These are phyloP conservation scores for Thermochaetoides thermophila DNA, from an alignment of 495 filamentous ascomycete genomes.

Conservation along the genomic window DNA sequence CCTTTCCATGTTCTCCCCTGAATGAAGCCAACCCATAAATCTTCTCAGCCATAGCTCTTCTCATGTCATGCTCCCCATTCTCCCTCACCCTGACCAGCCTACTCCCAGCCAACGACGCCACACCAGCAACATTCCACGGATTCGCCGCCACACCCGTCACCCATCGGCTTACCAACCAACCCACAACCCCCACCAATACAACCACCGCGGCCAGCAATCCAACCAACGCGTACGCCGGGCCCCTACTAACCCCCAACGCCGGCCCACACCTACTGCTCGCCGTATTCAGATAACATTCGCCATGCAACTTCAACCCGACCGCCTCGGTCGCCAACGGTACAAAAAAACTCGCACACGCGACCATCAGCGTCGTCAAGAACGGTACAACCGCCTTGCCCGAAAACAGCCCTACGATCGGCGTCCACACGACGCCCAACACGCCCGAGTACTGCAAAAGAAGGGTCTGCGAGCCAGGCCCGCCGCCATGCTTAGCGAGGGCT, in stretches of 20 bases:
- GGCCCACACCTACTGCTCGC: slow-evolving; percentile 15
- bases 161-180: slow-evolving; percentile 11
- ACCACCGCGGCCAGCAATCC: slow-evolving; percentile 15
- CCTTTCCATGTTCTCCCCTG: slow-evolving; percentile 6
- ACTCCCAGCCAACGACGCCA: slow-evolving; percentile 15
- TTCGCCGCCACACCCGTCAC: slow-evolving; percentile 18
- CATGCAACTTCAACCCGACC: slow-evolving; percentile 22
- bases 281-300: slow-evolving; percentile 14
- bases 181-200: slow-evolving; percentile 10
- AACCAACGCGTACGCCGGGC: slow-evolving; percentile 13
- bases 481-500: slow-evolving; percentile 10
- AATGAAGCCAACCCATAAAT: slow-evolving; percentile 16
- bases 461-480: slow-evolving; percentile 8
- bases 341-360: slow-evolving; percentile 14
- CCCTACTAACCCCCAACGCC: slow-evolving; percentile 16
- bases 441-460: slow-evolving; percentile 19
- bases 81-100: slow-evolving; percentile 9
- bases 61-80: slow-evolving; percentile 9
- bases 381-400: slow-evolving; percentile 17
- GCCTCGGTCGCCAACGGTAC: slow-evolving; percentile 23
- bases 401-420: slow-evolving; percentile 11
- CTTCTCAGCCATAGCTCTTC: slow-evolving; percentile 8
- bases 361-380: slow-evolving; percentile 18
- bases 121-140: slow-evolving; percentile 22
- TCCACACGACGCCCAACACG: slow-evolving; percentile 10